Base-by-base conservation (phyloP, 1,284 basidiomycete species). In the Melampsora abietis-canadensis region DNA sequence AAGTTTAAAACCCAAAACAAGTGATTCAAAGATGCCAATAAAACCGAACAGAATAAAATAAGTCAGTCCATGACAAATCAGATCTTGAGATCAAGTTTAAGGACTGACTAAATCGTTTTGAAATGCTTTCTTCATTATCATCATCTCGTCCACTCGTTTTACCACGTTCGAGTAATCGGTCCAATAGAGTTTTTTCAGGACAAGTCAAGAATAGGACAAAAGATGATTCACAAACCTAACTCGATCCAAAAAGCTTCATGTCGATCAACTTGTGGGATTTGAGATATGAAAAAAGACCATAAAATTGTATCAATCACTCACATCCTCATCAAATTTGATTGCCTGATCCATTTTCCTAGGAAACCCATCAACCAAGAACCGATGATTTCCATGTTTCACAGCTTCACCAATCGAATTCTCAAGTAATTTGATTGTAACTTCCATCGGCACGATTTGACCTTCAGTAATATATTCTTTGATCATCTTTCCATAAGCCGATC, bases 331-430 rank as follows among this genome's bases (percentile, higher is more conserved):
- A 81, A 98, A 99, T 83, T 89, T 89, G 80, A 90, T 78, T 0
- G 95, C 95, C 84, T 99, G 96, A 82, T 98, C 96, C 92, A 98
- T 94, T 86, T 97, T 92, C 76, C 96, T 87, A 61, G 96, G 96
- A 85, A 98, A 98, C 3, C 96, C 96, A 79, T 99, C 96, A 78
- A 99, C 90, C 77, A 98, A 86, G 86, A 98, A 98, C 64, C 92
- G 88, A 51, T 91, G 92, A 76, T 85, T 85, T 54, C 90, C 92
- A 66, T 87, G 84, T 31, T 82, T 81, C 31, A 87, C 88, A 15
- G 78, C 75, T 60, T 84, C 87, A 47, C 83, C 81, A 90, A 99
- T 98, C 17, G 95, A 94, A 81, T 92, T 95, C 84, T 94, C 88
- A 76, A 99, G 86, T 44, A 99, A 88, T 83, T 94, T 94, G 81